Evolutionary conservation across 2,329 filamentous ascomycete species (phyloP).

Genomic region (Aspergillus oerlinghausenensis): DNA sequence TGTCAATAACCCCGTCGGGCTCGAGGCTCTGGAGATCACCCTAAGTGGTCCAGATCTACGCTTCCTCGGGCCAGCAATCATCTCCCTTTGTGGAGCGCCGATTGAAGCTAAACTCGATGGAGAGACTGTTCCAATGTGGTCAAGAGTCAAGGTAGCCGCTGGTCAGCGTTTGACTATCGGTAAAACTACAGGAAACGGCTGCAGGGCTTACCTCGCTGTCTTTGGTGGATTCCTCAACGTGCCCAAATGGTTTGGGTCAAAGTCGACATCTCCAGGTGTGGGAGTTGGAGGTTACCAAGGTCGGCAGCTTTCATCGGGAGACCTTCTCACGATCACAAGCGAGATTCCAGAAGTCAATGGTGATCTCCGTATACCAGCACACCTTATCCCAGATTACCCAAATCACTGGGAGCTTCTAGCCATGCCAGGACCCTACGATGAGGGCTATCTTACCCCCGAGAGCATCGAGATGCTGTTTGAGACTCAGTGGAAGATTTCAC

Average conservation of each 20-base stretch:
- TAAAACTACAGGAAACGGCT: constrained; percentile 49
- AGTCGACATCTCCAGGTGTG: constrained; percentile 55
- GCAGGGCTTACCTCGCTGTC: constrained; percentile 56
- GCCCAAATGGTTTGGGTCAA: constrained; percentile 55
- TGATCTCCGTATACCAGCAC: constrained; percentile 39
- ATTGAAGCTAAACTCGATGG: constrained; percentile 52
- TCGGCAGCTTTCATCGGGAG: constrained; percentile 51
- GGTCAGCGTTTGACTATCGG: constrained; percentile 54
- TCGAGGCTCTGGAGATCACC: constrained; percentile 58
- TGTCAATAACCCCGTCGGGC: constrained; percentile 51
- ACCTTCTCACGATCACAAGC: constrained; percentile 46
- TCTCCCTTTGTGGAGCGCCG: constrained; percentile 55
- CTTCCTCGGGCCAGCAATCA: constrained; percentile 51
- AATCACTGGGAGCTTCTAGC: constrained; percentile 50
- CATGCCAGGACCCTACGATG: constrained; percentile 55
- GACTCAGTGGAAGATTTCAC: constrained; percentile 56
- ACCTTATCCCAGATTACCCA: constrained; percentile 47
- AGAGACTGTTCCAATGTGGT: constrained; percentile 51
- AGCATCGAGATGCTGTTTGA: constrained; percentile 56
- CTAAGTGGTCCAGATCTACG: constrained; percentile 55
- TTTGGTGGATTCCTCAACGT: constrained; percentile 53
- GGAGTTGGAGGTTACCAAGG: constrained; percentile 59
- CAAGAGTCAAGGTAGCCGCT: constrained; percentile 45
- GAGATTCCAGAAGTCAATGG: constrained; percentile 30
- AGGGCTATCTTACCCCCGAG: constrained; percentile 48